A percentile compares a stretch with the other conserved stretches of the same genome.
These are phyloP conservation scores for Kwoniella shandongensis DNA, from an alignment of 768 basidiomycete genomes.

Conservation along the genomic window DNA sequence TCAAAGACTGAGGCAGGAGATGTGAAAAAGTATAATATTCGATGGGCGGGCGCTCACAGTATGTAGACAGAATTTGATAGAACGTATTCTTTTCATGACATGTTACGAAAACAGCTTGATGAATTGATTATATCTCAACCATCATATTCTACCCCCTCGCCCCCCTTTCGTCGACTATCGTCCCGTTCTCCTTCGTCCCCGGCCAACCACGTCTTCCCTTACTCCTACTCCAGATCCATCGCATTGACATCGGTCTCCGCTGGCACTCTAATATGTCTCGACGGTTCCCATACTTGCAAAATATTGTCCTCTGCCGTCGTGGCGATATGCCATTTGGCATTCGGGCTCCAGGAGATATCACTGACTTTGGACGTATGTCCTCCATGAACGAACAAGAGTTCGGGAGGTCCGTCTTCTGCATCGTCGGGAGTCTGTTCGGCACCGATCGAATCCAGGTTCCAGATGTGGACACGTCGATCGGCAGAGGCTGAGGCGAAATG, in stretches of 20 bases:
- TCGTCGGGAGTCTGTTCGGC: constrained; percentile 97
- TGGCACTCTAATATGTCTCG: constrained; percentile 88
- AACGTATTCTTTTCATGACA: too few species aligned
- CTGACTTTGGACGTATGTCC: constrained; percentile 71
- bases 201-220: not conserved
- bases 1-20: too few species aligned
- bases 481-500: constrained; percentile 93
- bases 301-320: constrained; percentile 97
- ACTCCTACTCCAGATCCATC: constrained; percentile 74
- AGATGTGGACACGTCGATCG: constrained; percentile 88
- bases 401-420: constrained; percentile 96
- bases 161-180: too few species aligned
- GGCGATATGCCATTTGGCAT: constrained; percentile 78
- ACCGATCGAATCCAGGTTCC: constrained; percentile 90
- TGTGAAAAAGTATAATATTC: too few species aligned
- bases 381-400: constrained; percentile 92
- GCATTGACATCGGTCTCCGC: constrained; percentile 81
- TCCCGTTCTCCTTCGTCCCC: too few species aligned
- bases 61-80: too few species aligned
- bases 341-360: constrained; percentile 87
- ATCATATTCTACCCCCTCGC: too few species aligned
- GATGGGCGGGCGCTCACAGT: too few species aligned
- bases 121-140: too few species aligned
- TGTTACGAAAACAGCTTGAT: too few species aligned
- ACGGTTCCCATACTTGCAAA: constrained; percentile 96